These are phyloP conservation scores for Groenewaldozyma auringiensis DNA, from an alignment of 1,139 yeast genomes.

Conservation along the genomic window DNA sequence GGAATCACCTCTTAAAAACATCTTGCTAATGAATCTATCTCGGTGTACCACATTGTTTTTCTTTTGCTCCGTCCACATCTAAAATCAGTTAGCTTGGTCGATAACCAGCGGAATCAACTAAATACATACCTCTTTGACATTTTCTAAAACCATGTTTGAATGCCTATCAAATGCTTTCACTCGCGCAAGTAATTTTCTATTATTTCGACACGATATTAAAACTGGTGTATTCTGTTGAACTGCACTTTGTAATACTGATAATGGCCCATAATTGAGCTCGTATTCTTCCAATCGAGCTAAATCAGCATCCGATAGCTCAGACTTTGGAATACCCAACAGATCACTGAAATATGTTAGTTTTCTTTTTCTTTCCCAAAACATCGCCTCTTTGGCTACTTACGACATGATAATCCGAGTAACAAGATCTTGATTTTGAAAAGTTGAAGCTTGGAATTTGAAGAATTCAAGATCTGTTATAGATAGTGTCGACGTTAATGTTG, in stretches of 20 bases:
- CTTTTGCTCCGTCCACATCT: slow-evolving; percentile 70
- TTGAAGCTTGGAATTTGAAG: too few relatives aligned
- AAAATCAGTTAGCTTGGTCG: slow-evolving; percentile 1
- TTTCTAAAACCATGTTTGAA: slow-evolving; percentile 85
- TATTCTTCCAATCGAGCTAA: slow-evolving; percentile 78
- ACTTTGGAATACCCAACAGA: slow-evolving; percentile 24
- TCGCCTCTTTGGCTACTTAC: too few relatives aligned
- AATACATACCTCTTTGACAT: slow-evolving; percentile 63
- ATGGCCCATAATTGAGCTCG: slow-evolving; percentile 86
- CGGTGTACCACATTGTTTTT: slow-evolving; percentile 55
- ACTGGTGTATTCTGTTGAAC: slow-evolving; percentile 69
- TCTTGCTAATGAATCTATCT: slow-evolving; percentile 81
- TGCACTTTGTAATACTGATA: slow-evolving; percentile 76
- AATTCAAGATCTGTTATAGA: too few relatives aligned
- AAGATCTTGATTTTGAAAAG: too few relatives aligned
- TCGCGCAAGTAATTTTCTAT: slow-evolving; percentile 81
- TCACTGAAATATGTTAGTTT: slow-evolving; percentile 18
- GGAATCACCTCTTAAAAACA: slow-evolving; percentile 93
- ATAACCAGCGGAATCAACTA: too few relatives aligned
- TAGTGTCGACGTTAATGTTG: too few relatives aligned
- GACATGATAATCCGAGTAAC: too few relatives aligned
- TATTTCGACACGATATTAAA: slow-evolving; percentile 83
- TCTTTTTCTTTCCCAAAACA: neutral
- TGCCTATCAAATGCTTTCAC: slow-evolving; percentile 96
- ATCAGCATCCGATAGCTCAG: slow-evolving; percentile 76